Evolutionary conservation across 495 filamentous ascomycete species (phyloP).

Genomic region (Amniculicola lignicola): DNA sequence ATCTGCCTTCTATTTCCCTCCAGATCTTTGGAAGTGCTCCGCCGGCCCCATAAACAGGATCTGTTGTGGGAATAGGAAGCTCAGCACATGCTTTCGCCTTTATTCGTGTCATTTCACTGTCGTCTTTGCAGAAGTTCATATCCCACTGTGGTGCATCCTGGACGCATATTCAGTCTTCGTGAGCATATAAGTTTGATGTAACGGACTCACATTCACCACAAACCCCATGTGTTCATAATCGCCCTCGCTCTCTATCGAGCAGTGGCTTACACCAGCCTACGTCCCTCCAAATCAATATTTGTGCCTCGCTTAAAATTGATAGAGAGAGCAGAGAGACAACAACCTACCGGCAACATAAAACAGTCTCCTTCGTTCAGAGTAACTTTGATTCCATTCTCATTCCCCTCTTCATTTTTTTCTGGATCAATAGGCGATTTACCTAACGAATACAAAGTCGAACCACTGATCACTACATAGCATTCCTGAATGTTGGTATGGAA

Average conservation of each 20-base stretch:
- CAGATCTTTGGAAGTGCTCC: neutral
- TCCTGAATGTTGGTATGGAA: conserved; percentile 11
- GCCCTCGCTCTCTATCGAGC: conserved; percentile 2
- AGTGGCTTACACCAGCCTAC: conserved; percentile 5
- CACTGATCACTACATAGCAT: conserved; percentile 4
- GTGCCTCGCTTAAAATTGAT: no score
- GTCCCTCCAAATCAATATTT: no score
- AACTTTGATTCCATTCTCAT: neutral
- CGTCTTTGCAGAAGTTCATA: conserved; percentile 6
- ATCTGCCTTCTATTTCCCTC: no score
- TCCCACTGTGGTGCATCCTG: neutral
- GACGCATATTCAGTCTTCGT: neutral
- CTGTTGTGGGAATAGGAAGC: neutral
- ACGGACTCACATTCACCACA: neutral
- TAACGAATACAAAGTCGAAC: neutral
- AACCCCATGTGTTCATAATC: conserved; percentile 5
- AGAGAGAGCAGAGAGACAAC: no score
- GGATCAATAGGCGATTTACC: conserved; percentile 4
- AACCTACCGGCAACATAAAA: neutral
- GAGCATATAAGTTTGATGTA: conserved; percentile 1
- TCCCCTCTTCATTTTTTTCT: neutral
- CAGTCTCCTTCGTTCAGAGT: neutral
- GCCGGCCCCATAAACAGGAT: neutral
- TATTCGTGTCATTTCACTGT: neutral
- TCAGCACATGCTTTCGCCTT: conserved; percentile 1